Conservation (phyloP, 2,329 filamentous ascomycete species). For the Xylariaceae sp. region DNA sequence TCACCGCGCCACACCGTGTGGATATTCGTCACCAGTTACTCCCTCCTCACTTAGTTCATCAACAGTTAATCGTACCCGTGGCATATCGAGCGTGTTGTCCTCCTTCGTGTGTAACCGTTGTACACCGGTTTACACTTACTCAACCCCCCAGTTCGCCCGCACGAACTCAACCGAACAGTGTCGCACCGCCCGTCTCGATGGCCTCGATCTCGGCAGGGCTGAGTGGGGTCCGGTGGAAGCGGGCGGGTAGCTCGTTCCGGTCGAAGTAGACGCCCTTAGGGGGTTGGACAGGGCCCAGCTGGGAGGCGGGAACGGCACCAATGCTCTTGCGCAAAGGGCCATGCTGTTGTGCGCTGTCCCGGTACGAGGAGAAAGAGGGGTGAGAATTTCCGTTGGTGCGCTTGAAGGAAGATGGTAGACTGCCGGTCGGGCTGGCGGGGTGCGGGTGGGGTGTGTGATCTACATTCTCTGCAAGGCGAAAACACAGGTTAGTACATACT, state of each 20-base stretch:
- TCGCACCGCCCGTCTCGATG: conserved; percentile 88
- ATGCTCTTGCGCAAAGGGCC: conserved; percentile 69
- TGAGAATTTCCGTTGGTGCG: conserved; percentile 47
- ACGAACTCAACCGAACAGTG: conserved; percentile 49
- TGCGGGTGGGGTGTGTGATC: conserved; percentile 76
- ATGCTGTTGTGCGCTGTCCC: conserved; percentile 76
- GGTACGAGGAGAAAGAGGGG: conserved; percentile 74
- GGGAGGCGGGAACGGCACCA: conserved; percentile 59
- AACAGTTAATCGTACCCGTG: not conserved
- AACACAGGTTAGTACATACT: conserved; percentile 25
- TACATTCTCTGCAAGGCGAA: conserved; percentile 57
- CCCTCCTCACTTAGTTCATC: conserved; percentile 3
- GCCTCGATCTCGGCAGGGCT: conserved; percentile 89
- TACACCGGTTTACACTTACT: not conserved
- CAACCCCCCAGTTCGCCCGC: not conserved
- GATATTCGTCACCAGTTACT: conserved; percentile 2
- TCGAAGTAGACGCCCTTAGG: conserved; percentile 82
- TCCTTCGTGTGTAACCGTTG: not conserved
- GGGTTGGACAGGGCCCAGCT: conserved; percentile 73
- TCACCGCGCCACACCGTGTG: conserved; percentile 9
- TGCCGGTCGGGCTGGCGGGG: conserved; percentile 68
- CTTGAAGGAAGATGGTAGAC: conserved; percentile 60
- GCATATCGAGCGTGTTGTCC: not conserved
- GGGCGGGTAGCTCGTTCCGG: conserved; percentile 79
- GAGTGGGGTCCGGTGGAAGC: conserved; percentile 78